phyloP scores from a whole-genome alignment of 805 yeast genomes.

The Millerago galiae region DNA sequence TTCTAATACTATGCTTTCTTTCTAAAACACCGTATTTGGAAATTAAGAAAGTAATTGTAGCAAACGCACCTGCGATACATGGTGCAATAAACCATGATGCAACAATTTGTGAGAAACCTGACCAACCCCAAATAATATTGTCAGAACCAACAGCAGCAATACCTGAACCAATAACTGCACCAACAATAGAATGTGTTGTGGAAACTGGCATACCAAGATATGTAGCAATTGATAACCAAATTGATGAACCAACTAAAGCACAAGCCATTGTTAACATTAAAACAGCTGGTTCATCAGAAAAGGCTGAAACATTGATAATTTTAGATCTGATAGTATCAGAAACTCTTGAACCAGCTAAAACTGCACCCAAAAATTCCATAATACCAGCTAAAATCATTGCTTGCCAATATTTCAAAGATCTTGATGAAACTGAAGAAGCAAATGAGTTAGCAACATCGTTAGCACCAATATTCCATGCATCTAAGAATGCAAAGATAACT shows the following conservation, averaged over 20 bases:
- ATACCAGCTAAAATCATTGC: slow-evolving; percentile 67
- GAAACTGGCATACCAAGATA: slow-evolving; percentile 70
- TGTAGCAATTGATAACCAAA: slow-evolving; percentile 67
- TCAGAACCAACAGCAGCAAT: slow-evolving; percentile 64
- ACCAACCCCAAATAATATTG: slow-evolving; percentile 70
- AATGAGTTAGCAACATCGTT: slow-evolving; percentile 79
- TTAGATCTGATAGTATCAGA: slow-evolving; percentile 65
- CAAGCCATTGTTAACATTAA: slow-evolving; percentile 70
- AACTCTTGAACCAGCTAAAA: slow-evolving; percentile 66
- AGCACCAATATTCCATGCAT: slow-evolving; percentile 78
- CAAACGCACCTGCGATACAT: slow-evolving; percentile 55
- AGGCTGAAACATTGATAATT: slow-evolving; percentile 48
- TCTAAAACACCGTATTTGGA: slow-evolving; percentile 60
- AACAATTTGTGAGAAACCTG: slow-evolving; percentile 61
- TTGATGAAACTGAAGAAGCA: slow-evolving; percentile 68
- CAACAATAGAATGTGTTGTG: slow-evolving; percentile 74
- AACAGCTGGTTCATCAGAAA: slow-evolving; percentile 54
- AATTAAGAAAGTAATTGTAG: slow-evolving; percentile 50
- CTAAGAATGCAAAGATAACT: slow-evolving; percentile 66
- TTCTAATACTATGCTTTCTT: slow-evolving; percentile 44
- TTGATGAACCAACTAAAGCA: slow-evolving; percentile 67
- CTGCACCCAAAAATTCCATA: slow-evolving; percentile 72
- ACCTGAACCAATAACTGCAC: slow-evolving; percentile 69
- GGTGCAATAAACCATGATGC: slow-evolving; percentile 85
- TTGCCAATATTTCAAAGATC: slow-evolving; percentile 65